Percentiles rank a stretch among this genome's conserved stretches.
Evolutionary conservation across 1,284 basidiomycete genomes (phyloP).

Genomic region (Coniferiporia sulphurascens): DNA sequence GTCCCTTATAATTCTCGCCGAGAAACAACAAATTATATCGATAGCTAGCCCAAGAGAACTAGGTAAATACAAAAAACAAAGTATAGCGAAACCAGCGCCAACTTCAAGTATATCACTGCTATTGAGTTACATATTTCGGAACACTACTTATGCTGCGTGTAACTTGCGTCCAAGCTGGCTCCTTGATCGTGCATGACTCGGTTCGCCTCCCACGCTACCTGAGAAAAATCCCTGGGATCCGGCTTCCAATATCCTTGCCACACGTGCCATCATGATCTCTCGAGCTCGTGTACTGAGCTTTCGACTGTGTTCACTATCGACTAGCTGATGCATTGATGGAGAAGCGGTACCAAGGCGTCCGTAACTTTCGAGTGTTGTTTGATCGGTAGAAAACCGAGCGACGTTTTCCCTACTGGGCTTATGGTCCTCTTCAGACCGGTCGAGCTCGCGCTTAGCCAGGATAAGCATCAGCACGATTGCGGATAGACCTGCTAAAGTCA

Average conservation of each 20-base stretch:
- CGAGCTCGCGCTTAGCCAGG: slow-evolving; percentile 40
- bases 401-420: not conserved
- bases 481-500: slow-evolving; percentile 41
- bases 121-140: too few species aligned
- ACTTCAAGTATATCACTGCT: too few species aligned
- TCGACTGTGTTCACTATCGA: slow-evolving; percentile 2
- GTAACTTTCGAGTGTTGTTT: not conserved
- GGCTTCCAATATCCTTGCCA: slow-evolving; percentile 5
- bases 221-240: slow-evolving; percentile 7
- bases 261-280: slow-evolving; percentile 10
- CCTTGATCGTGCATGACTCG: not conserved
- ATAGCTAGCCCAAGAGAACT: too few species aligned
- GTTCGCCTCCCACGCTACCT: not conserved
- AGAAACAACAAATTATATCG: too few species aligned
- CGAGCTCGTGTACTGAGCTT: slow-evolving; percentile 4
- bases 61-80: too few species aligned
- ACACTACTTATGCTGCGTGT: not conserved
- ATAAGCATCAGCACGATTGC: slow-evolving; percentile 39
- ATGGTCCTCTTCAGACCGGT: not conserved
- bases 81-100: too few species aligned
- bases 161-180: not conserved
- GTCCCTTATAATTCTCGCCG: too few species aligned
- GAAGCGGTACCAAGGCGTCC: not conserved
- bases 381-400: too few species aligned
- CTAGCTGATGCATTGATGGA: not conserved